A percentile compares a stretch with the other conserved stretches of the same genome.
Evolutionary conservation across 2,329 filamentous ascomycete genomes (phyloP).

Genomic region (Colletotrichum zoysiae): DNA sequence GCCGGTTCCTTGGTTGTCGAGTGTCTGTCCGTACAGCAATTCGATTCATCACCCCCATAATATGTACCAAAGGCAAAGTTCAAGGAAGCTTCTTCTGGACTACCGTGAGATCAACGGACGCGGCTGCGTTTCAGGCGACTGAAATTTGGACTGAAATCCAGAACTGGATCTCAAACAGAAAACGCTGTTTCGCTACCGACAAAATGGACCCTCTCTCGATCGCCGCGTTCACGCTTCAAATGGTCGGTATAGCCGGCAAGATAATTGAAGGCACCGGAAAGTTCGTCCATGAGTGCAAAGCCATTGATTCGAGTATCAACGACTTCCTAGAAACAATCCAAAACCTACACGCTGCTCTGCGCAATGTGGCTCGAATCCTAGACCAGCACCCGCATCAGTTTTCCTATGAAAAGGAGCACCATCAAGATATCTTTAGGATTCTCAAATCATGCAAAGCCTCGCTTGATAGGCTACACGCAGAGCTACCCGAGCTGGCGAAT

Average conservation of each 20-base stretch:
- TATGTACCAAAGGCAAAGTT: constrained; percentile 12
- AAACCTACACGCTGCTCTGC: constrained; percentile 41
- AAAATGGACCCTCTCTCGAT: constrained; percentile 46
- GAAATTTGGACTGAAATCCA: neutral
- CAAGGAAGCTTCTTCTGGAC: neutral
- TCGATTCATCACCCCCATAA: neutral
- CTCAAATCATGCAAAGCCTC: constrained; percentile 44
- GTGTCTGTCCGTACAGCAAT: neutral
- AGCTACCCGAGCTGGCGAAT: constrained; percentile 45
- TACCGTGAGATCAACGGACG: neutral
- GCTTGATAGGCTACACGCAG: constrained; percentile 41
- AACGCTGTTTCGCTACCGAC: neutral
- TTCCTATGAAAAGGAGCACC: constrained; percentile 46
- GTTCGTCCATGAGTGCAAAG: constrained; percentile 44
- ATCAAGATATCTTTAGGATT: constrained; percentile 45
- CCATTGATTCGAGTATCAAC: constrained; percentile 41
- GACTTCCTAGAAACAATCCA: constrained; percentile 45
- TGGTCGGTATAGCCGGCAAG: constrained; percentile 42
- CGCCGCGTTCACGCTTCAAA: constrained; percentile 41
- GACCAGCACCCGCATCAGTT: constrained; percentile 40
- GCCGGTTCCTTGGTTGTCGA: neutral
- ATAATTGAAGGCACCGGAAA: constrained; percentile 43
- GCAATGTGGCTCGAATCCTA: constrained; percentile 42
- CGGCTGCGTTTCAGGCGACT: neutral
- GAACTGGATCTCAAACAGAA: too few relatives aligned